Conservation (phyloP, 1,139 yeast species). For the Saccharomycopsis phalli region DNA sequence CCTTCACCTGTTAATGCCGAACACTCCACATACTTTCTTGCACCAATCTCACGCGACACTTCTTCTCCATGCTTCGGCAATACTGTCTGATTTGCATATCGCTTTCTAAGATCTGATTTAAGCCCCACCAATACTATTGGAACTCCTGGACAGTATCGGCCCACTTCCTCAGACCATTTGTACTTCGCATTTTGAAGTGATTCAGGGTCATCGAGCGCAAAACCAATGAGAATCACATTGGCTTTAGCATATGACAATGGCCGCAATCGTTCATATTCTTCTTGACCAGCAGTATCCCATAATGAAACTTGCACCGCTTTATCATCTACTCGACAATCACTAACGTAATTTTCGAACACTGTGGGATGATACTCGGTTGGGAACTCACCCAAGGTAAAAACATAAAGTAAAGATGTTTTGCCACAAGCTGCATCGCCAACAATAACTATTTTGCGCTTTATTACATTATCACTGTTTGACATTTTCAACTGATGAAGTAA, state of each 20-base stretch:
- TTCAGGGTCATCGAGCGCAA: conserved; percentile 62
- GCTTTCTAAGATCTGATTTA: conserved; percentile 55
- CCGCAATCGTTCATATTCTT: conserved; percentile 70
- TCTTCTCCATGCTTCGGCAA: conserved; percentile 46
- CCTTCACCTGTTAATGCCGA: conserved; percentile 76
- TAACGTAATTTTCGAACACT: conserved; percentile 89
- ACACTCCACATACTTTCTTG: conserved; percentile 61
- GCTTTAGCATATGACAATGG: conserved; percentile 73
- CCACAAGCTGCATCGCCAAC: conserved; percentile 98
- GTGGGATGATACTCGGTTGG: conserved; percentile 88
- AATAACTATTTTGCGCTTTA: conserved; percentile 73
- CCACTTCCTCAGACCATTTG: conserved; percentile 69
- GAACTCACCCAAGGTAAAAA: conserved; percentile 76
- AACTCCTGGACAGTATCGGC: conserved; percentile 55
- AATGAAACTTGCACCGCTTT: conserved; percentile 80
- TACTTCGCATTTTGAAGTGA: conserved; percentile 58
- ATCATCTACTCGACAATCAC: conserved; percentile 89
- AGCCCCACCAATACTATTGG: conserved; percentile 62
- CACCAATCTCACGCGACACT: conserved; percentile 60
- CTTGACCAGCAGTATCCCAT: conserved; percentile 98
- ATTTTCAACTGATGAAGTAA: too few species aligned
- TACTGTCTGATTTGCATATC: conserved; percentile 35
- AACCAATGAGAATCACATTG: conserved; percentile 62
- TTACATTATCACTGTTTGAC: conserved; percentile 22
- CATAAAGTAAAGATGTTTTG: conserved; percentile 82